Evolutionary conservation across 768 basidiomycete genomes (phyloP).

Genomic region (Russula foetens): DNA sequence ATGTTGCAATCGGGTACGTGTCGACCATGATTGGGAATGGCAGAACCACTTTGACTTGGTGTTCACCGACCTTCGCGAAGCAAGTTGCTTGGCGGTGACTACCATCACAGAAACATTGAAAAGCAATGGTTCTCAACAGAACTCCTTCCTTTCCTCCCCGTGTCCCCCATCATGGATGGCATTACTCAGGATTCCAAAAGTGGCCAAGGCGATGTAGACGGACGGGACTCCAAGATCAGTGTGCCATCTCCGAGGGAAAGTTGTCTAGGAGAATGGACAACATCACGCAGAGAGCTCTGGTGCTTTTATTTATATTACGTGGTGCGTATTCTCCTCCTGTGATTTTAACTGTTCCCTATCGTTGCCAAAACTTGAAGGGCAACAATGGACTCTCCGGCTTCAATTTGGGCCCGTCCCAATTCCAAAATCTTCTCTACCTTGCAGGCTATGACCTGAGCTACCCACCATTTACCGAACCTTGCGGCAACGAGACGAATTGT

Average conservation of each 20-base stretch:
- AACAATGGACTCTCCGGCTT: constrained; percentile 64
- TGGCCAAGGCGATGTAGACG: neutral
- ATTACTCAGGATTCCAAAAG: neutral
- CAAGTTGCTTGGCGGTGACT: neutral
- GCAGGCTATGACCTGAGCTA: constrained; percentile 66
- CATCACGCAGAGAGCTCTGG: constrained; percentile 34
- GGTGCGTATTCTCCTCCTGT: constrained; percentile 21
- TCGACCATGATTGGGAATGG: neutral
- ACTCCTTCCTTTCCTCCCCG: constrained; percentile 96
- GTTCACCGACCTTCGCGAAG: neutral
- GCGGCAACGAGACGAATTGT: constrained; percentile 42
- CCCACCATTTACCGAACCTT: constrained; percentile 45
- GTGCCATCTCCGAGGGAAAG: neutral
- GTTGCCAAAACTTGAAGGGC: constrained; percentile 32
- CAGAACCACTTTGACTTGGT: no score
- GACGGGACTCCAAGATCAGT: neutral
- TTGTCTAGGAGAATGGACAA: constrained; percentile 14
- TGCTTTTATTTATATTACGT: constrained; percentile 54
- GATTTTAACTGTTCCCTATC: neutral
- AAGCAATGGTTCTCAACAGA: constrained; percentile 33
- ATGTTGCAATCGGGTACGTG: no score
- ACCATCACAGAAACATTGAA: constrained; percentile 36
- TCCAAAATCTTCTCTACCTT: constrained; percentile 63
- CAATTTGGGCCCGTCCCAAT: constrained; percentile 68
- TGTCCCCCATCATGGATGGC: constrained; percentile 60